phyloP scores from a whole-genome alignment of 306 rosid genomes.

The Vachellia pachyceras region DNA sequence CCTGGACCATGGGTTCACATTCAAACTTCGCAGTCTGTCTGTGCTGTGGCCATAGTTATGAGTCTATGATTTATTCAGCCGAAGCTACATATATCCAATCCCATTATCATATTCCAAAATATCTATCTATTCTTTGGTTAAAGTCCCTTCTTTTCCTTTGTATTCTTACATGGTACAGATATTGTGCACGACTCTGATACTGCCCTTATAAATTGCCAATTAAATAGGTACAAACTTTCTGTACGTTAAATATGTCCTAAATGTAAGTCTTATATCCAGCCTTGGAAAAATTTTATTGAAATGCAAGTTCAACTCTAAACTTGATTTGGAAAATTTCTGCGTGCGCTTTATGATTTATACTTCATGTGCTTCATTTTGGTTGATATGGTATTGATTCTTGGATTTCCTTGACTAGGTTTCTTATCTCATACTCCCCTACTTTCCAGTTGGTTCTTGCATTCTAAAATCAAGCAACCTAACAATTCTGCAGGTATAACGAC shows the following conservation, averaged over 20 bases:
- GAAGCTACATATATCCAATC: constrained; percentile 13
- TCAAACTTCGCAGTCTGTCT: neutral
- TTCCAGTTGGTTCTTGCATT: constrained; percentile 31
- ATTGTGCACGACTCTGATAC: neutral
- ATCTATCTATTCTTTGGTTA: neutral
- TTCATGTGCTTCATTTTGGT: constrained; percentile 16
- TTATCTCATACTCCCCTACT: constrained; percentile 2
- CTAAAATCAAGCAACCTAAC: constrained; percentile 32
- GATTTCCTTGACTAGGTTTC: constrained; percentile 10
- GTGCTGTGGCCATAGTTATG: constrained; percentile 19
- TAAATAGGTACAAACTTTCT: too few relatives aligned
- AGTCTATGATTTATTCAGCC: neutral
- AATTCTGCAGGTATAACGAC: constrained; percentile 64
- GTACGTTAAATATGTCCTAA: neutral
- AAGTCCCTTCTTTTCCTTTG: neutral
- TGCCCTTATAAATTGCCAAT: neutral
- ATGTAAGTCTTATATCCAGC: neutral
- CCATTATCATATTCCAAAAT: constrained; percentile 19
- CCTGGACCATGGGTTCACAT: constrained; percentile 2
- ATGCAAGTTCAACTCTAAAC: constrained; percentile 17
- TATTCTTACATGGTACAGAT: constrained; percentile 3
- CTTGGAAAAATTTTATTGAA: constrained; percentile 2
- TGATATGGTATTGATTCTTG: neutral
- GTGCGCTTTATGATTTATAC: neutral
- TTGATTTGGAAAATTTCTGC: neutral